Evolutionary conservation across 2,329 filamentous ascomycete species (phyloP).

Genomic region (Fusarium cicatricum): DNA sequence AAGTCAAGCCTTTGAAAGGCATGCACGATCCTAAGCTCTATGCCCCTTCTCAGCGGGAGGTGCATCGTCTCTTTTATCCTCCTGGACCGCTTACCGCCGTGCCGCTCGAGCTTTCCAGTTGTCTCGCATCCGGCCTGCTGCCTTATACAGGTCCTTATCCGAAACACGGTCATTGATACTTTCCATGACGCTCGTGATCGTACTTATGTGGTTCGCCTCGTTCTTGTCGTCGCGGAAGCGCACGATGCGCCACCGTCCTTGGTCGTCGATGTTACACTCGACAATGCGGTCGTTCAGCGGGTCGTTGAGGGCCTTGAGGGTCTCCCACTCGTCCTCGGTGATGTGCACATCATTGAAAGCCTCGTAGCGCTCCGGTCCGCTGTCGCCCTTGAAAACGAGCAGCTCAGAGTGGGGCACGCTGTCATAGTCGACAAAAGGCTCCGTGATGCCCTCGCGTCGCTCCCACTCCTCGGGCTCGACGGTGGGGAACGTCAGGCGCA

Average conservation of each 20-base stretch:
- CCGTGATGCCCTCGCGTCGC: conserved; percentile 69
- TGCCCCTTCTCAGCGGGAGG: too few relatives aligned
- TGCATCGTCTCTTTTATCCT: background rate
- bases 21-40: too few relatives aligned
- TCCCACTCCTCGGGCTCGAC: conserved; percentile 75
- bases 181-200: conserved; percentile 85
- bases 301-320: conserved; percentile 75
- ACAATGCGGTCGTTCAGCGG: conserved; percentile 88
- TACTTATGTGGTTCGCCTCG: conserved; percentile 87
- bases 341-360: conserved; percentile 74
- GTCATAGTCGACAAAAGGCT: conserved; percentile 80
- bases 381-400: conserved; percentile 71
- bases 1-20: background rate
- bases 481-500: conserved; percentile 78
- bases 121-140: conserved; percentile 75
- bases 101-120: conserved; percentile 72
- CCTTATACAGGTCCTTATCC: conserved; percentile 78
- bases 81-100: conserved; percentile 45
- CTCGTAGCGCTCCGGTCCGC: conserved; percentile 63
- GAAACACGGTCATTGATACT: conserved; percentile 89
- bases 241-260: conserved; percentile 83
- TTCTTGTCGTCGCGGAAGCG: conserved; percentile 92
- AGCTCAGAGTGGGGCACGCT: conserved; percentile 78
- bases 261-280: conserved; percentile 84
- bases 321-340: conserved; percentile 82